Conservation (phyloP, 768 basidiomycete species). For the Mycena floridula region DNA sequence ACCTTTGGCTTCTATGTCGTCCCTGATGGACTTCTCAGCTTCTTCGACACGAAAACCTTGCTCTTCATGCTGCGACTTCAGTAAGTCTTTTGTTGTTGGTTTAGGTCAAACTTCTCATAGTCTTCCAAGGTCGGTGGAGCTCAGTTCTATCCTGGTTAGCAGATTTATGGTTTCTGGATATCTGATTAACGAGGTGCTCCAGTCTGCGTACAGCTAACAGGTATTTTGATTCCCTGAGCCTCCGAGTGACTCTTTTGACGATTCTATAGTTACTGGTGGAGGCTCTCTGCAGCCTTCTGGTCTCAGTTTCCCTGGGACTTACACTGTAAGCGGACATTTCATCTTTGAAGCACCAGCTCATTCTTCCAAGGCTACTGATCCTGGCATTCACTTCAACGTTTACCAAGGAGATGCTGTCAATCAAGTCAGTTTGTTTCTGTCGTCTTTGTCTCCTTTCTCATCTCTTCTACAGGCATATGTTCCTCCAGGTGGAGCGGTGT, state of each 20-base stretch:
- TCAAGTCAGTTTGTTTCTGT: constrained; percentile 17
- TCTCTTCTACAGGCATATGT: constrained; percentile 16
- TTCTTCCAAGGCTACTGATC: constrained; percentile 22
- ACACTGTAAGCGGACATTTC: constrained; percentile 16
- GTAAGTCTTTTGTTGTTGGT: too few relatives aligned
- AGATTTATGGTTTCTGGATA: not conserved
- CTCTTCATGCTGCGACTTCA: constrained; percentile 29
- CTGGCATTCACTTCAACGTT: constrained; percentile 28
- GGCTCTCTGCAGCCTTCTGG: constrained; percentile 29
- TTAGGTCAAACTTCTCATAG: too few relatives aligned
- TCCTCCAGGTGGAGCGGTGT: constrained; percentile 27
- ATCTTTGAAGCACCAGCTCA: not conserved
- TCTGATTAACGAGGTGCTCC: not conserved
- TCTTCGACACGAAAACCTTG: constrained; percentile 33
- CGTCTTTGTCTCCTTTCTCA: constrained; percentile 7
- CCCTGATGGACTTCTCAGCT: constrained; percentile 13
- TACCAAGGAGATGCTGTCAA: constrained; percentile 31
- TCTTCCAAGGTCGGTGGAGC: constrained; percentile 25
- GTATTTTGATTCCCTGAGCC: too few relatives aligned
- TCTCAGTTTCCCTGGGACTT: constrained; percentile 30
- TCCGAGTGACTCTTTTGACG: too few relatives aligned
- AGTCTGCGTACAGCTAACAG: constrained; percentile 34
- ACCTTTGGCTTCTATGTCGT: not conserved
- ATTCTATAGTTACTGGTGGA: constrained; percentile 31
- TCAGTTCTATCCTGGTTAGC: constrained; percentile 30